These are phyloP conservation scores for Crithidia mellificae DNA, from an alignment of 208 protist genomes.

Conservation along the genomic window DNA sequence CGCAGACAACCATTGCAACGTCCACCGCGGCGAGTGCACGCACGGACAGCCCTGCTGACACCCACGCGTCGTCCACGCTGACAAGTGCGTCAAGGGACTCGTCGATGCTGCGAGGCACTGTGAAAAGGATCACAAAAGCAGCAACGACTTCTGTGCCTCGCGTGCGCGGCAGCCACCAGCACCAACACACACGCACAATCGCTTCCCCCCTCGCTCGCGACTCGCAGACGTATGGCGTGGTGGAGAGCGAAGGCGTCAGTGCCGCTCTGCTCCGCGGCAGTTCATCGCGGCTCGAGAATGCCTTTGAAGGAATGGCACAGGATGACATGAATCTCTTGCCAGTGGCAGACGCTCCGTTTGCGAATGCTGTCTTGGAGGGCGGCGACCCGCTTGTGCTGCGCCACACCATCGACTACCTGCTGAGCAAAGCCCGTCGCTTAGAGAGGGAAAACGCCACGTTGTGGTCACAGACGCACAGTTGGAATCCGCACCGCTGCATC, in stretches of 20 bases:
- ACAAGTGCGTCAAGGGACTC: not conserved
- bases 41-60: not conserved
- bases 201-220: not conserved
- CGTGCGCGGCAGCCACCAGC: not conserved
- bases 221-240: not conserved
- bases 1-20: too few relatives aligned
- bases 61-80: not conserved
- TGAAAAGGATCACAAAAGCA: too few relatives aligned
- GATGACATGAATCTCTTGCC: too few relatives aligned
- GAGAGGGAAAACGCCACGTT: slow-evolving; percentile 27
- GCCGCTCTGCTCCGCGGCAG: too few relatives aligned
- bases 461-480: slow-evolving; percentile 34
- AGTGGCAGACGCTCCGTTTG: slow-evolving; percentile 7
- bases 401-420: slow-evolving; percentile 31
- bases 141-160: too few relatives aligned
- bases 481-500: slow-evolving; percentile 21
- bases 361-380: slow-evolving; percentile 16
- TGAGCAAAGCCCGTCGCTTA: slow-evolving; percentile 26
- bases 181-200: not conserved
- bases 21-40: too few relatives aligned
- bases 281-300: too few relatives aligned
- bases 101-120: not conserved
- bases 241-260: slow-evolving; percentile 9
- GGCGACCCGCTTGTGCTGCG: slow-evolving; percentile 33
- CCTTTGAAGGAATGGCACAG: too few relatives aligned